Base-by-base conservation (phyloP, 2,329 filamentous ascomycete species). In the Cytospora paraplurivora region DNA sequence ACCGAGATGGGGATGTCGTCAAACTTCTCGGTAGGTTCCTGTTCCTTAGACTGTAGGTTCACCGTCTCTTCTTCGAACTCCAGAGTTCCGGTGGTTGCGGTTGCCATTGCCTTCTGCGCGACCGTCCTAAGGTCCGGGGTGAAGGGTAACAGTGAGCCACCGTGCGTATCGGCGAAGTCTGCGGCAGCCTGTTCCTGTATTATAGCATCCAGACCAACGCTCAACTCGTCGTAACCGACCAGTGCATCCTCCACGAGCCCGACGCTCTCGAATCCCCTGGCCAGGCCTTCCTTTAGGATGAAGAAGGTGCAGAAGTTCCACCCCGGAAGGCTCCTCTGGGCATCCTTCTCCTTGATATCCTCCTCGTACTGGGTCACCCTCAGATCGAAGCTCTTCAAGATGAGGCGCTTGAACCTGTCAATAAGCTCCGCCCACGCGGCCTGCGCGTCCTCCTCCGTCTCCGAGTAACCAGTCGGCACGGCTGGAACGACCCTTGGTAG, bases 221-320 rank as follows among this genome's bases (percentile, higher is more conserved):
- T 91, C 11, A 99, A 85, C 77, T 99, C 94, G 74, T 98, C 95
- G 70, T 99, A 99, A 15, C 93, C 92, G 5, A 95, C 91, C 47
- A 99, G 79, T 3, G 95, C 94, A 81, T 99, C 95, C 72, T 99
- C 95, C 10, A 97, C 92, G 11, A 99, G 81, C 0, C 96, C 96
- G 3, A 98, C 93, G 72, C 92, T 98, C 75, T 99, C 96, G 69
- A 99, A 97, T 0, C 94, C 96, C 68, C 92, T 85, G 1, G 95
- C 94, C 41, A 99, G 79, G 0, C 95, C 95, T 75, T 99, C 95
- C 72, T 99, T 99, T 10, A 99, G 82, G 17, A 99, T 93, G 74
- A 99, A 99, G 74, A 99, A 99, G 0, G 95, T 99, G 76, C 95
- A 98, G 73, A 99, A 99, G 72, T 99, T 99, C 95, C 95, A 99